Conservation (phyloP, 306 rosid species). For the Comarum palustre region DNA sequence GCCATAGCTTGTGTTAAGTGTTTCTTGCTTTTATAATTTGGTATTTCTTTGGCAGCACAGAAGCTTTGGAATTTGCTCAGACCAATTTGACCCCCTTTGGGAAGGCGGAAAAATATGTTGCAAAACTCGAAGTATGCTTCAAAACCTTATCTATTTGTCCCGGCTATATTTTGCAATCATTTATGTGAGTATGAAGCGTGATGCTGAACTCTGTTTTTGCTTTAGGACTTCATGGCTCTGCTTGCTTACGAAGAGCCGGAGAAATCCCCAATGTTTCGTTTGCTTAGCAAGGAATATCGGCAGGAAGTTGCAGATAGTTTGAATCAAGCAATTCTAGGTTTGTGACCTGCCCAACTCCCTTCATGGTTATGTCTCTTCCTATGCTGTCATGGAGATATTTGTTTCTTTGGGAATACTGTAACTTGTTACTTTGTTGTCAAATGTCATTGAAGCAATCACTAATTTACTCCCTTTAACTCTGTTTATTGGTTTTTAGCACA, state of each 20-base stretch:
- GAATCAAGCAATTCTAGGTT: constrained; percentile 81
- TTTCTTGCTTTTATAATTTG: constrained; percentile 23
- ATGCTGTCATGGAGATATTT: constrained; percentile 5
- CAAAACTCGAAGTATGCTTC: constrained; percentile 62
- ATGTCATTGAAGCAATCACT: not conserved
- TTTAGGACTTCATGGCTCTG: constrained; percentile 80
- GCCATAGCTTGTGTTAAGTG: constrained; percentile 12
- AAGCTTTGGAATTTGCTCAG: constrained; percentile 90
- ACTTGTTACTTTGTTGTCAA: not conserved
- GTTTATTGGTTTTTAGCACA: constrained; percentile 53
- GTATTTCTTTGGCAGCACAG: constrained; percentile 81
- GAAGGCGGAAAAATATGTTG: constrained; percentile 52
- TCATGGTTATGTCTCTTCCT: not conserved
- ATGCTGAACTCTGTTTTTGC: constrained; percentile 1
- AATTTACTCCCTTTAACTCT: constrained; percentile 15
- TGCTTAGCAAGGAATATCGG: constrained; percentile 70
- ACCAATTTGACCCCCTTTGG: constrained; percentile 67
- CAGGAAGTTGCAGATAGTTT: constrained; percentile 74
- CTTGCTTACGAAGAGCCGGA: constrained; percentile 94
- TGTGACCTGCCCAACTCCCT: constrained; percentile 29
- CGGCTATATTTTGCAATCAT: not conserved
- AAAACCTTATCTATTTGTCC: not conserved
- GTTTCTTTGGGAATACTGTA: constrained; percentile 4
- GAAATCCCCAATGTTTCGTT: constrained; percentile 81
- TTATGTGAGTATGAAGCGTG: constrained; percentile 4